Conservation (phyloP, 2,329 filamentous ascomycete species). For the Stachybotrys echinatus region DNA sequence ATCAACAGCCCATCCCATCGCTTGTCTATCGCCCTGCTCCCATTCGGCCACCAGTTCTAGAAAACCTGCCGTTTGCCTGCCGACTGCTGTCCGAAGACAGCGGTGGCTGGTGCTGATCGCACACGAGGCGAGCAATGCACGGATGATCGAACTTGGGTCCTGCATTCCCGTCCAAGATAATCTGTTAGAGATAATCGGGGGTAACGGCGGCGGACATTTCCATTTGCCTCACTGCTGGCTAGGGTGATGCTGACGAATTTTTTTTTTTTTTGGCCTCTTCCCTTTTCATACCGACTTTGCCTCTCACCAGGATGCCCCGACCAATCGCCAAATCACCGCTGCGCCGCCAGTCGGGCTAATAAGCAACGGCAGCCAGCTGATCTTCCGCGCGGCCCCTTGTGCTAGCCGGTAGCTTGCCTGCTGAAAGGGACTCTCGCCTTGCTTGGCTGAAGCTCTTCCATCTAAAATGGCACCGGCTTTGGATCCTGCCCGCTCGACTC, state of each 20-base stretch:
- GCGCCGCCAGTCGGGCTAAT: neutral
- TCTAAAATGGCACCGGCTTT: neutral
- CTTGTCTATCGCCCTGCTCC: neutral
- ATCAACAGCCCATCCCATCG: neutral
- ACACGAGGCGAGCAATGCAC: neutral
- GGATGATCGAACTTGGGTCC: neutral
- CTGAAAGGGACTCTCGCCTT: neutral
- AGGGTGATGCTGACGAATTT: too few relatives aligned
- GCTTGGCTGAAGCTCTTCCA: neutral
- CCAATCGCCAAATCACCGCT: neutral
- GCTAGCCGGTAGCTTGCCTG: neutral
- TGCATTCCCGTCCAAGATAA: neutral
- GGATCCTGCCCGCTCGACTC: neutral
- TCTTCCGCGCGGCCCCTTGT: neutral
- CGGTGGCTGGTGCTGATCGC: neutral
- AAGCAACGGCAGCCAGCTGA: constrained; percentile 1
- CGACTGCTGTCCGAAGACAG: neutral
- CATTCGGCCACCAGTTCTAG: neutral
- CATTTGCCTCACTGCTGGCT: too few relatives aligned
- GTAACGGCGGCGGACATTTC: too few relatives aligned
- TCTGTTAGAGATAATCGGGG: neutral
- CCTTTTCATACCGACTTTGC: neutral
- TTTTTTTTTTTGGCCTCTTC: neutral
- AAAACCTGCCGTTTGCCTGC: neutral
- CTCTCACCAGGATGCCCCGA: neutral